A percentile compares a stretch with the other conserved stretches of the same genome.
Evolutionary conservation across 2,329 filamentous ascomycete genomes (phyloP).

Genomic region (Lachnellula occidentalis): DNA sequence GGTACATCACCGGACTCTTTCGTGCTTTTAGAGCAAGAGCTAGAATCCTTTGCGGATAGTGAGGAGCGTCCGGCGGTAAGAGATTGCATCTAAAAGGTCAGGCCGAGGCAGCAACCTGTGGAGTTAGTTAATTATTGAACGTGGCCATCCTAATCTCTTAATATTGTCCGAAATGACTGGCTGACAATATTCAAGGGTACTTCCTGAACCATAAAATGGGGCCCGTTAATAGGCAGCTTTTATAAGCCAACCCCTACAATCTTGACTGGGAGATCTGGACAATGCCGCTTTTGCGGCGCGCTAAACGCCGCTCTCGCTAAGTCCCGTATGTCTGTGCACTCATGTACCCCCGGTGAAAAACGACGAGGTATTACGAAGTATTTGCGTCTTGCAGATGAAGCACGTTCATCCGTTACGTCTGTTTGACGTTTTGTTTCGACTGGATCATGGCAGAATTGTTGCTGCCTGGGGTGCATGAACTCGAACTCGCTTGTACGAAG

Average conservation of each 20-base stretch:
- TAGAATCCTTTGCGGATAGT: neutral
- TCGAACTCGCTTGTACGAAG: too few relatives aligned
- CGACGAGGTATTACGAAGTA: too few relatives aligned
- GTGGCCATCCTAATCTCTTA: slow-evolving; percentile 24
- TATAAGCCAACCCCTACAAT: slow-evolving; percentile 5
- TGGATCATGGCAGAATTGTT: neutral
- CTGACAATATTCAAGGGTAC: slow-evolving; percentile 18
- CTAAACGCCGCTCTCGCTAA: slow-evolving; percentile 15
- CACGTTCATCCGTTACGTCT: neutral
- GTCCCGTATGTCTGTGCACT: slow-evolving; percentile 19
- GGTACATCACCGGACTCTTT: neutral
- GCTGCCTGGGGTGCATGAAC: neutral
- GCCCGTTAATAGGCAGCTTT: slow-evolving; percentile 17
- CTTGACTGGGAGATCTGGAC: neutral
- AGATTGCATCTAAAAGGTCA: slow-evolving; percentile 39
- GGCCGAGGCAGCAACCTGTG: slow-evolving; percentile 22
- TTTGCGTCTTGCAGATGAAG: slow-evolving; percentile 12
- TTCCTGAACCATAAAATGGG: slow-evolving; percentile 5
- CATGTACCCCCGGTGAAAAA: neutral
- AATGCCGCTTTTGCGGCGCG: slow-evolving; percentile 18
- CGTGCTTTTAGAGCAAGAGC: neutral
- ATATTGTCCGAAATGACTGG: slow-evolving; percentile 16
- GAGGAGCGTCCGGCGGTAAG: slow-evolving; percentile 35
- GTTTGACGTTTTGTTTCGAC: neutral
- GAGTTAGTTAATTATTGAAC: slow-evolving; percentile 13